Evolutionary conservation across 2,329 filamentous ascomycete species (phyloP), one percentile per base, ranked within the genome.

Genomic region (Stagonosporopsis rhizophila): DNA sequence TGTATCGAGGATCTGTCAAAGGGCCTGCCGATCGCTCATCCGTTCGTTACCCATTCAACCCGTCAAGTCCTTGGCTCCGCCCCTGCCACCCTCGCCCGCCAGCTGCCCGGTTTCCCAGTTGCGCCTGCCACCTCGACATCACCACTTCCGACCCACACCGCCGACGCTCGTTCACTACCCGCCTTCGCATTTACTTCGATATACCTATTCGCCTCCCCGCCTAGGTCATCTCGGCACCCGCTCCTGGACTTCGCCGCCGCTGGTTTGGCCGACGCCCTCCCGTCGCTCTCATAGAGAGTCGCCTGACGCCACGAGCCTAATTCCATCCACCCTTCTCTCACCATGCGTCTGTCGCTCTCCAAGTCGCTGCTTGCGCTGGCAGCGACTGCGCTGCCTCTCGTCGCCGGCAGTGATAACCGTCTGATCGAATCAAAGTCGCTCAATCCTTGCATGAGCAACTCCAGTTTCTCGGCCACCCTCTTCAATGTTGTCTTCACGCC

Each of bases 401-500:
- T 80, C 53, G 80, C 85, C 56, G 89, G 86, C 60, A 82, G 86
- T 71, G 64, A 65, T 55, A 46, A 64, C 46, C 83, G 83, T 62
- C 81, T 91, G 71, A 89, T 98, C 69, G 82, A 88, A 68, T 95
- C 93, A 52, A 90, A 85, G 72, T 96, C 93, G 23, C 84, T 97
- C 66, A 92, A 91, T 76, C 85, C 89, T 42, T 97, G 93, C 78
- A 90, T 93, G 82, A 81, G 87, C 56, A 89, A 94, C 77, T 94
- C 90, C 25, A 88, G 87, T 71, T 96, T 97, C 87, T 90, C 90
- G 4, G 92, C 93, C 67, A 92, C 89, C 67, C 83, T 95, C 56
- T 96, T 97, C 85, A 89, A 96, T 67, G 89, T 96, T 75, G 80
- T 86, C 62, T 91, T 91, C 77, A 91, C 88, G 1, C 89, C 90